phyloP scores from a whole-genome alignment of 345 rosid species.

The Aquilaria yunnanensis region DNA sequence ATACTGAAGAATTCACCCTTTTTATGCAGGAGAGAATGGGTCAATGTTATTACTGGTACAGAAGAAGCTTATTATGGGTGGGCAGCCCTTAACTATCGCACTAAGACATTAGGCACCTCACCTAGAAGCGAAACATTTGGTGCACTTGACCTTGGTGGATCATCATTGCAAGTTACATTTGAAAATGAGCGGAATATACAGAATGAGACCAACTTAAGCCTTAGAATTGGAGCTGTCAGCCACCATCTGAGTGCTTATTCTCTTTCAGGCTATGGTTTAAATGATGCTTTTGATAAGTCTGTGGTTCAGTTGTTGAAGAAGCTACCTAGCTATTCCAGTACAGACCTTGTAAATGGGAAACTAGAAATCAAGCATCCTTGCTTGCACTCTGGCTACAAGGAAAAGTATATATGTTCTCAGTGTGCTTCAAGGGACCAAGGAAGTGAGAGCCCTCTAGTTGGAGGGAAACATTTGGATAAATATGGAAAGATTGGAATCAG shows the following conservation, averaged over 20 bases:
- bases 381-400: constrained; percentile 76
- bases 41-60: constrained; percentile 78
- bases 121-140: constrained; percentile 86
- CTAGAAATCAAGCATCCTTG: constrained; percentile 88
- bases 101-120: constrained; percentile 50
- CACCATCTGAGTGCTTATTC: constrained; percentile 96
- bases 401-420: constrained; percentile 60
- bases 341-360: constrained; percentile 44
- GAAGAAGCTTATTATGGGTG: constrained; percentile 98
- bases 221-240: constrained; percentile 68
- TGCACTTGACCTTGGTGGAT: constrained; percentile 96
- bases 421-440: constrained; percentile 47
- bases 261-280: constrained; percentile 94
- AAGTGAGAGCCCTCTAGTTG: constrained; percentile 36
- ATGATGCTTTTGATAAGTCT: constrained; percentile 94
- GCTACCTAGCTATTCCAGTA: constrained; percentile 33
- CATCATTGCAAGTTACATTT: constrained; percentile 97
- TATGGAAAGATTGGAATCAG: constrained; percentile 57
- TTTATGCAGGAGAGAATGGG: constrained; percentile 67
- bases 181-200: constrained; percentile 57
- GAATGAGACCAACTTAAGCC: constrained; percentile 56
- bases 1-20: constrained; percentile 76
- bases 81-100: constrained; percentile 88
- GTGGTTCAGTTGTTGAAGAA: constrained; percentile 53
- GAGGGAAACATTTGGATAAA: constrained; percentile 29